Evolutionary conservation across 345 rosid genomes (phyloP), one percentile per base, ranked within the genome.

Genomic region (Draba incana): DNA sequence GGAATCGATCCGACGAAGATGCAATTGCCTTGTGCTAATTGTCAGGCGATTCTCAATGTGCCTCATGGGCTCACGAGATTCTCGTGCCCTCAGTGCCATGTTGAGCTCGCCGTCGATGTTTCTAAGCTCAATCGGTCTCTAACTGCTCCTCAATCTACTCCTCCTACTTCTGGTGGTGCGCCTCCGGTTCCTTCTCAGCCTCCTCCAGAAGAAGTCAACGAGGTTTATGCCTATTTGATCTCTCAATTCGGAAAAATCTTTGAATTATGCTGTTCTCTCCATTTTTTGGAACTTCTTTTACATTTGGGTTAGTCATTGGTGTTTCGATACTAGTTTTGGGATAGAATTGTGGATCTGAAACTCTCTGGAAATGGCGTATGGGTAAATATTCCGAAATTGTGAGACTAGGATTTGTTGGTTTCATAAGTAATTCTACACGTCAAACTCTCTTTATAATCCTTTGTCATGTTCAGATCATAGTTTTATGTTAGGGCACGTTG

Each of bases 1-100:
- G 98, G 98, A 62, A 87, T 93, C 90, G 97, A 93, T 83, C 97
- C 96, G 30, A 78, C 94, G 71, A 93, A 93, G 97, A 88, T 90
- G 83, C 98, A 93, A 75, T 84, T 93, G 47, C 97, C 98, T 9
- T 93, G 98, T 70, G 96, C 89, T 38, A 82, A 85, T 76, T 93
- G 98, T 80, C 88, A 84, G 85, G 97, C 98, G 31, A 83, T 93
- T 35, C 86, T 93, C 68, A 93, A 93, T 74, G 97, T 93, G 10
- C 98, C 98, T 1, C 96, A 88, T 31, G 98, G 98, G 0, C 84
- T 93, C 64, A 23, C 96, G 5, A 81, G 91, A 25, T 93, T 93
- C 78, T 73, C 84, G 12, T 93, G 98, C 75, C 98, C 98, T 11
- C 98, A 93, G 80, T 90, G 98, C 65, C 69, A 70, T n/a, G 86